Conservation (phyloP, 352 stramenopile genomes). For the Globisporangium heterothallicum region DNA sequence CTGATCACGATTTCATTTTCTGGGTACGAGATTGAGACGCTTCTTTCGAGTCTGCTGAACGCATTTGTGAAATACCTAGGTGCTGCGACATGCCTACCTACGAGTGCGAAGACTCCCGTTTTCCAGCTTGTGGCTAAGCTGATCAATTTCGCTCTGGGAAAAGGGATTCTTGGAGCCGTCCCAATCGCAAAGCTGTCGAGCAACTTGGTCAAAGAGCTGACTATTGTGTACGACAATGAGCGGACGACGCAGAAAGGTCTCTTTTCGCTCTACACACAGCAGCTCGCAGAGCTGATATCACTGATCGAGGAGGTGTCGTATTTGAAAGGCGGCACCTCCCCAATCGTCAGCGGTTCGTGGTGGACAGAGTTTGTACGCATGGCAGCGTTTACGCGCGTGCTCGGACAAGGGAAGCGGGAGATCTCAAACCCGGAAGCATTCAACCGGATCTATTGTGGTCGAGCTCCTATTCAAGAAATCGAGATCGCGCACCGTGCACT, state of each 20-base stretch:
- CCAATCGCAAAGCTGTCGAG: conserved; percentile 53
- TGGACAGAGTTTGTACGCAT: conserved; percentile 60
- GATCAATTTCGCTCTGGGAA: conserved; percentile 59
- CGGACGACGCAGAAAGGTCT: conserved; percentile 49
- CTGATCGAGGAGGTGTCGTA: conserved; percentile 55
- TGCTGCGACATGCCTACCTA: conserved; percentile 26
- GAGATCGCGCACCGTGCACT: conserved; percentile 27
- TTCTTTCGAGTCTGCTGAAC: conserved; percentile 45
- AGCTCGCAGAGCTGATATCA: conserved; percentile 56
- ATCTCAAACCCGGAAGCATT: conserved; percentile 28
- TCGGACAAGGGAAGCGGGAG: conserved; percentile 36
- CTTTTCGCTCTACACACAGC: conserved; percentile 63
- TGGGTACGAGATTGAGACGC: conserved; percentile 55
- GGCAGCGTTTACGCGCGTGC: conserved; percentile 48
- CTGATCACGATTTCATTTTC: conserved; percentile 42
- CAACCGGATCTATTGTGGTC: conserved; percentile 50
- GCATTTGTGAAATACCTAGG: conserved; percentile 45
- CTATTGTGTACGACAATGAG: conserved; percentile 61
- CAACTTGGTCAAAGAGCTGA: conserved; percentile 40
- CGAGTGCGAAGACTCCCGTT: conserved; percentile 42
- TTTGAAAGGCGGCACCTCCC: conserved; percentile 42
- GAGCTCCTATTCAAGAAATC: conserved; percentile 55
- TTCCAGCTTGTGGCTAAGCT: conserved; percentile 54
- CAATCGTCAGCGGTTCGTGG: conserved; percentile 37
- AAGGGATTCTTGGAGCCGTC: conserved; percentile 43